phyloP scores from a whole-genome alignment of 2,329 filamentous ascomycete species.

The Sporothrix brunneoviolacea region DNA sequence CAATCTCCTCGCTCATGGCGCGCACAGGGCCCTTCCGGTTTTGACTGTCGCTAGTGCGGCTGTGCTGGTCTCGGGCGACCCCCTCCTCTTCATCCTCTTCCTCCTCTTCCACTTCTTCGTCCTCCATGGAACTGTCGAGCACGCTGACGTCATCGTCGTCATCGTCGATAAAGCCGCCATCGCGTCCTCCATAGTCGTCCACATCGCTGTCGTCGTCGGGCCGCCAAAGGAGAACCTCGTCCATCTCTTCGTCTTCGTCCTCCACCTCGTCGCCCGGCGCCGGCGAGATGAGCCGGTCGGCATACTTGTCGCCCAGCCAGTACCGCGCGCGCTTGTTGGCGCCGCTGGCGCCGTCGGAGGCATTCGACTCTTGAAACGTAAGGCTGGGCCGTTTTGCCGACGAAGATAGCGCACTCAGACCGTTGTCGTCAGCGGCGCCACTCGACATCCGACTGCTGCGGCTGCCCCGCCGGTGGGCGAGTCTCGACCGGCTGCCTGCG shows the following conservation, averaged over 20 bases:
- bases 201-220: slow-evolving; percentile 53
- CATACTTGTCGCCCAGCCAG: slow-evolving; percentile 70
- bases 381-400: slow-evolving; percentile 24
- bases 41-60: slow-evolving; percentile 30
- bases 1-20: slow-evolving; percentile 57
- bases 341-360: slow-evolving; percentile 31
- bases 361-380: slow-evolving; percentile 16
- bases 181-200: slow-evolving; percentile 39
- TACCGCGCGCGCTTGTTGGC: slow-evolving; percentile 77
- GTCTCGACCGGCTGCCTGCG: slow-evolving; percentile 4
- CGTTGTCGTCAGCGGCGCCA: background rate
- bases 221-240: slow-evolving; percentile 50
- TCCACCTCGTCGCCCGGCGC: slow-evolving; percentile 41
- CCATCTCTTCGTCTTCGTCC: slow-evolving; percentile 43
- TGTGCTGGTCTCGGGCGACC: slow-evolving; percentile 27
- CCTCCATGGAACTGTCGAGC: slow-evolving; percentile 34
- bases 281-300: slow-evolving; percentile 37
- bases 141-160: slow-evolving; percentile 19
- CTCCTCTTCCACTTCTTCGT: slow-evolving; percentile 30
- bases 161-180: slow-evolving; percentile 44
- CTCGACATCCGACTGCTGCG: slow-evolving; percentile 9
- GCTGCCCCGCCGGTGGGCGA: slow-evolving; percentile 15
- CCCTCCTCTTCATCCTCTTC: slow-evolving; percentile 36
- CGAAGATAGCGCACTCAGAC: background rate
- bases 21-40: slow-evolving; percentile 41